Conservation (phyloP, 176 grass and related monocot species). For the Aegilops longissima region DNA sequence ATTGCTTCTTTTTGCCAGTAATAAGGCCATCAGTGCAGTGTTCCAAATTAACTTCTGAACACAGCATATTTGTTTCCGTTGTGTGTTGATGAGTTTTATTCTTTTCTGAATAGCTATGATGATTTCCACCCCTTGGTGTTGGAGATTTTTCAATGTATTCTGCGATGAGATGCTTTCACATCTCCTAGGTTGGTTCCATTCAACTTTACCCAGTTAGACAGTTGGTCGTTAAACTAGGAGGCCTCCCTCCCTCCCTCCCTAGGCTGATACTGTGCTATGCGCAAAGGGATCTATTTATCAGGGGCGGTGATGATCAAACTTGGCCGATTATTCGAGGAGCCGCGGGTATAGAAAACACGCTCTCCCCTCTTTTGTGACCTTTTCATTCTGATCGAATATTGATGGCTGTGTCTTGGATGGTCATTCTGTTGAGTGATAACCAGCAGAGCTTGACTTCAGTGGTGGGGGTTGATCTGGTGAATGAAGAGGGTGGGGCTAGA, state of each 20-base stretch:
- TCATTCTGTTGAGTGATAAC: slow-evolving; percentile 7
- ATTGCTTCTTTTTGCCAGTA: neutral
- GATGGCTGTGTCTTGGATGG: slow-evolving; percentile 24
- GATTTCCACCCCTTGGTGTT: neutral
- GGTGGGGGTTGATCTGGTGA: neutral
- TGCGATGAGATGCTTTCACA: neutral
- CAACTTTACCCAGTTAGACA: neutral
- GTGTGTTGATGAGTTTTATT: neutral
- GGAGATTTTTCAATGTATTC: neutral
- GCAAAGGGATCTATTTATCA: neutral
- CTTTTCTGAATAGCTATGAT: neutral
- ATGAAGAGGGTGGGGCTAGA: neutral
- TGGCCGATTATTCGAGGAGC: neutral
- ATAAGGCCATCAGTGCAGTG: neutral
- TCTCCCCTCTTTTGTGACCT: neutral
- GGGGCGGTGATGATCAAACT: neutral
- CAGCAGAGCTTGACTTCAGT: neutral
- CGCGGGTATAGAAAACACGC: neutral
- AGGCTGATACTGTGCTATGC: neutral
- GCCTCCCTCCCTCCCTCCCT: too few species aligned
- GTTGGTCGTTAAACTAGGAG: neutral
- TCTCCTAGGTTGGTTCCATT: neutral
- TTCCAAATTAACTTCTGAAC: neutral
- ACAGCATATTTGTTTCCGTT: neutral
- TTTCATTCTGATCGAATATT: neutral